Evolutionary conservation across 371 early-diverging fungal genomes (phyloP), one percentile per base, ranked within the genome.

Genomic region (Mortierella sp.): DNA sequence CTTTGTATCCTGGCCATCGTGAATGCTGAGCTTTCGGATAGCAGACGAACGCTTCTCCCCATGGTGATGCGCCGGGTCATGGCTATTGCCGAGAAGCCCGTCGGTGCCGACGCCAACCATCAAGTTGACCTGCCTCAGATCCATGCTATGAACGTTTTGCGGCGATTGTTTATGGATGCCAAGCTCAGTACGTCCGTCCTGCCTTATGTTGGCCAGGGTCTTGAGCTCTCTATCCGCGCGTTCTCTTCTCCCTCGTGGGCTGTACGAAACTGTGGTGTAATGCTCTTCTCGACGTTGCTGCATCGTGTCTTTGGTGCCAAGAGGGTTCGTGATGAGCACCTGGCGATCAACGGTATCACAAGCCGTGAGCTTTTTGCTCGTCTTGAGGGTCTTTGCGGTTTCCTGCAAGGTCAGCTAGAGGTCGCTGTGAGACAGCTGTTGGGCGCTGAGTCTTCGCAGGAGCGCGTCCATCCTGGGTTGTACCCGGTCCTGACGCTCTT

Each of bases 251-350:
- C 81, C 23, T 89, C 89, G 47, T 96, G 96, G 93, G 95, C 97
- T 17, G 90, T 98, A 43, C 91, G 97, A 42, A 98, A 98, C 78
- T 93, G 94, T 51, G 91, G 94, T n/a, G 92, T 95, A 12, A 94
- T 98, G 93, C 70, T 98, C 56, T 97, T 94, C 76, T 90, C 97
- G 6, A 86, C 95, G 0, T 70, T 97, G 47, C 69, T 96, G 9
- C 91, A 89, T 21, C 86, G 96, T 59, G 88, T 91, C 8, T 91
- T 97, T 76, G 98, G 98, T 4, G 88, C 87, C 37, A 95, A 93
- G 70, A 85, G 87, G 55, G 87, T 84, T 0, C 83, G 85, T 31
- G 93, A 92, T 56, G 92, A 94, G 50, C 86, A 89, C 34, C 81
- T 88, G 68, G 80, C 75, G 4, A 84, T 92, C 58, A 94, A 95